Evolutionary conservation across 164 flowering plant genomes (phyloP), one percentile per base, ranked within the genome.

Genomic region (Chloranthus sessilifolius): DNA sequence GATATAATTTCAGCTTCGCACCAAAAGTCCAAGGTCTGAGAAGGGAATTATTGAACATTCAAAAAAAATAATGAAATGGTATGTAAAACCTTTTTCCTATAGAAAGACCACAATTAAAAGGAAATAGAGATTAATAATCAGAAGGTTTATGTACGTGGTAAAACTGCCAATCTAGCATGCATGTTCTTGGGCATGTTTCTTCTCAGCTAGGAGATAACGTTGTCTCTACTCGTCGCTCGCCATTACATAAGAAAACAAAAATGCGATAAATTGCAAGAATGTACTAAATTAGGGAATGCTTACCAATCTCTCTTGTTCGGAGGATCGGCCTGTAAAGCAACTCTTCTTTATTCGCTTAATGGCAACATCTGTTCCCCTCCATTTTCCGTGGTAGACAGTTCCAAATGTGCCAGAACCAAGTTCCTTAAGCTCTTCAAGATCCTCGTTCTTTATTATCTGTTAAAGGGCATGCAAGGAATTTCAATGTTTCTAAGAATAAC

Each of bases 291-390:
- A 8, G n/a, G 23, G 35, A 40, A 50, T 38, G 37, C 59, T 72
- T 56, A 90, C 97, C 82, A 87, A 52, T 81, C 83, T 82, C 68
- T 90, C 97, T 70, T 84, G 97, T 75, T 90, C 95, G 22, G 97
- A 90, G 63, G 97, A 84, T 45, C 94, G 81, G 28, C 95, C 94
- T 0, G 90, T 70, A 67, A 90, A 90, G 68, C 94, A 90, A 56
- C 80, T 86, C 68, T 84, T 90, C 68, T 90, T 90, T 48, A 86
- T 81, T 55, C 97, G 62, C 66, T 90, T 90, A 50, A 90, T 90
- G 26, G 97, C 97, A 67, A 90, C 95, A 71, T 90, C 97, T 3
- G 88, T 59, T 20, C 97, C 97, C 62, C 94, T 76, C 97, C 95
- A 90, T 69, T 87, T 86, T 52, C 97, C 97, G 74, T 84, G 94